Base-by-base conservation (phyloP, 345 rosid species). In the Ricinus communis region DNA sequence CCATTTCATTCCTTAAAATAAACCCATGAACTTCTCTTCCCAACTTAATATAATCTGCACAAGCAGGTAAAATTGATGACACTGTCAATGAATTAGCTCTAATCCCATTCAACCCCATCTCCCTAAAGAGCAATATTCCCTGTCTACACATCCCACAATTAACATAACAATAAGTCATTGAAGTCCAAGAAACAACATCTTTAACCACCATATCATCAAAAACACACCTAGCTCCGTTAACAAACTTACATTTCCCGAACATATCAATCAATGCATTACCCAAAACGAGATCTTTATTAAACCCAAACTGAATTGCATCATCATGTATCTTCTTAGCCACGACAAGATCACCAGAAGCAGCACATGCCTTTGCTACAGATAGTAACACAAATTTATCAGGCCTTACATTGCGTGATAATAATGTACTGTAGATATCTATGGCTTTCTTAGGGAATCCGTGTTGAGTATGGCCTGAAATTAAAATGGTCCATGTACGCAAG, bases 161-260 rank as follows among this genome's bases (percentile, higher is more conserved):
- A 45, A 65, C 75, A 76, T 73, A 80, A 53, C 77, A 68, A 69
- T 72, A 64, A 45, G 66, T 55, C 75, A 72, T 58, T 16, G 73
- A 74, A 27, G 70, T 81, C 84, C 76, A 81, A 31, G 79, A 70
- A 66, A 77, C 64, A 38, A 73, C 79, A 63, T 73, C 73, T 71
- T 63, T 77, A 61, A 57, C 28, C 19, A 4, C 8, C 19, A 81
- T 38, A 18, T 38, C 49, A 51, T 77, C 76, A 76, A 76, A 80
- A 52, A 61, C 71, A 52, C 55, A 12, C 28, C 58, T 70, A 4
- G 81, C 74, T 43, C 63, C 66, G 31, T 63, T 80, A 9, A 80
- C 47, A 1, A 16, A 52, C 50, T 50, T 70, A 24, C 80, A 76
- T 57, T 76, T 80, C 11, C 70, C 66, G 50, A 69, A 77, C 81